Evolutionary conservation across 331 rosid genomes (phyloP), one percentile per base, ranked within the genome.

Genomic region (Cydonia oblonga): DNA sequence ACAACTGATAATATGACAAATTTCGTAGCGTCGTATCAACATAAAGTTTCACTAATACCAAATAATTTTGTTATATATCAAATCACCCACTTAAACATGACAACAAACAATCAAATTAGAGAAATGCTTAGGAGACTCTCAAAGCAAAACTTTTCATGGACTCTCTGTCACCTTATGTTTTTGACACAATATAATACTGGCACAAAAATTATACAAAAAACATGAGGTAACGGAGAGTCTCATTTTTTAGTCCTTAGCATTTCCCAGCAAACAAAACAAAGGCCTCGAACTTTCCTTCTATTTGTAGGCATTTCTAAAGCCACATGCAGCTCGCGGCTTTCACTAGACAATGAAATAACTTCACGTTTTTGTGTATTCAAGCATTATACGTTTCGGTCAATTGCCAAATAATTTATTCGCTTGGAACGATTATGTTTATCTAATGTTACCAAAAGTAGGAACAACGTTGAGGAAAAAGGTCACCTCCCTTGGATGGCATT

Each of bases 131-230:
- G 11, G 3, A 33, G 11, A 0, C 0, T 33, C 10, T 33, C 8
- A 33, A 33, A 33, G 11, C 8, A 0, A 33, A 10, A 33, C 0
- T 33, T 33, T 33, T 2, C 38, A 0, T 7, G 1, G 0, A 8
- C 0, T 33, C 3, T 33, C 0, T 8, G 1, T 2, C 3, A 33
- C 1, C 3, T 33, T 0, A 8, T 33, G 0, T 33, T 33, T 33
- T 33, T 33, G 2, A 2, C 3, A 33, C 3, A 33, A 33, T 33
- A 0, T 33, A 33, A 33, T 8, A 2, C 1, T 33, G 11, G 11
- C 2, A 33, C 10, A 33, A 35, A 35, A 35, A 35, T 35, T 35
- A 9, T 35, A 38, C 14, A 3, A 38, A 38, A 9, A 38, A 38
- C 4, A 38, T 38, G 1, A 38, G 1, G 4, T 35, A 35, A 35